A percentile compares a stretch with the other conserved stretches of the same genome.
Conservation (phyloP, 2,329 filamentous ascomycete species). For the Colletotrichum orbiculare region DNA sequence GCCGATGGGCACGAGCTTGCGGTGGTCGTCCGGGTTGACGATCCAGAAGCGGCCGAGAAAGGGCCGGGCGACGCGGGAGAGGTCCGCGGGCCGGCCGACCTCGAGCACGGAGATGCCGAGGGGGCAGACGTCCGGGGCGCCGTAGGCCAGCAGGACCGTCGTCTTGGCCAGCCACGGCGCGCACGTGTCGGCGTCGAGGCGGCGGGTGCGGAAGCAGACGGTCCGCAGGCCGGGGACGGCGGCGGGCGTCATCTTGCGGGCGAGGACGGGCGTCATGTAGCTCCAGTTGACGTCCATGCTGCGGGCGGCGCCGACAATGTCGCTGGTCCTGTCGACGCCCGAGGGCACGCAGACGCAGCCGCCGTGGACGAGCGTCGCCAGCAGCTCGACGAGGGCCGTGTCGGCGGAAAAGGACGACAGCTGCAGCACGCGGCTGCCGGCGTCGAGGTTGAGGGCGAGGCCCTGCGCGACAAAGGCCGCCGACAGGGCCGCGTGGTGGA, state of each 20-base stretch:
- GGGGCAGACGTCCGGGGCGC: constrained; percentile 62
- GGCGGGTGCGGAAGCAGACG: constrained; percentile 59
- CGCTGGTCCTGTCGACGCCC: constrained; percentile 58
- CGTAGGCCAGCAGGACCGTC: constrained; percentile 62
- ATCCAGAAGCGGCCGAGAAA: constrained; percentile 63
- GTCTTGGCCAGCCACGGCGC: constrained; percentile 57
- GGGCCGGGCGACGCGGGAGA: constrained; percentile 58
- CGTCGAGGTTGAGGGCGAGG: constrained; percentile 59
- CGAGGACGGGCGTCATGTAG: constrained; percentile 70
- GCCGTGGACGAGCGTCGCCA: constrained; percentile 64
- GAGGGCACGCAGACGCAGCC: constrained; percentile 70
- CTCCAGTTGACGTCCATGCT: constrained; percentile 63
- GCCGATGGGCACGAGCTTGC: constrained; percentile 63
- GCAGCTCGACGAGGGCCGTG: constrained; percentile 61
- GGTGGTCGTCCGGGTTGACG: constrained; percentile 62
- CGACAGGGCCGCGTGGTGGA: constrained; percentile 69
- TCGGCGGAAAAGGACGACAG: constrained; percentile 67
- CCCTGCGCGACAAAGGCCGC: constrained; percentile 65
- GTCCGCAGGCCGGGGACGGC: constrained; percentile 52
- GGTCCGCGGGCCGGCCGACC: constrained; percentile 49
- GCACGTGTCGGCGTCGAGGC: constrained; percentile 62
- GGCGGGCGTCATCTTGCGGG: constrained; percentile 53
- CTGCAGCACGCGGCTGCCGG: constrained; percentile 65
- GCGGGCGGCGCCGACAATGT: constrained; percentile 61
- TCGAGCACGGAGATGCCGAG: constrained; percentile 62